Evolutionary conservation across 306 rosid species (phyloP).

Genomic region (Ammopiptanthus mongolicus): DNA sequence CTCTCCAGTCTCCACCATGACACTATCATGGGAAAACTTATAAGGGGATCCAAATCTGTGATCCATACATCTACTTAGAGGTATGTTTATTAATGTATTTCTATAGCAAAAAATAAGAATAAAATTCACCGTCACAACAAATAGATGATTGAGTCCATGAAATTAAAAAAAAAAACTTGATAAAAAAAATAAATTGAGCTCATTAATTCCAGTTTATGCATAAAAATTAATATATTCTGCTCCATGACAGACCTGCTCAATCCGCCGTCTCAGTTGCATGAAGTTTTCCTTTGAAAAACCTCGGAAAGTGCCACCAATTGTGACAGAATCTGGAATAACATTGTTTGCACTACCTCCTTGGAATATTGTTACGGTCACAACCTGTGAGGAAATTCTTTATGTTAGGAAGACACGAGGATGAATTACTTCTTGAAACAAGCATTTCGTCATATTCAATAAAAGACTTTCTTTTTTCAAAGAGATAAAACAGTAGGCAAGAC

Average conservation of each 20-base stretch:
- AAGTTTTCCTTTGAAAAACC: constrained; percentile 55
- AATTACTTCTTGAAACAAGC: not conserved
- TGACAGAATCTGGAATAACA: constrained; percentile 87
- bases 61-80: not conserved
- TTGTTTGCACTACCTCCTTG: constrained; percentile 88
- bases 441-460: not conserved
- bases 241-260: constrained; percentile 52
- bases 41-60: not conserved
- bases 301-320: constrained; percentile 84
- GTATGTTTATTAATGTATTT: not conserved
- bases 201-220: no score
- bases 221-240: not conserved
- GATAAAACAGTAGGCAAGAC: not conserved
- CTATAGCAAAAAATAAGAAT: no score
- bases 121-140: no score
- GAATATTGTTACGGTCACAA: constrained; percentile 68
- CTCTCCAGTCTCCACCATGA: not conserved
- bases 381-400: constrained; percentile 36
- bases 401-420: constrained; percentile 10
- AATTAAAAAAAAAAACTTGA: no score
- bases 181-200: no score
- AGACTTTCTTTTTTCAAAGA: not conserved
- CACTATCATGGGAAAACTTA: not conserved
- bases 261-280: constrained; percentile 46
- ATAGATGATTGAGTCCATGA: no score